Percentiles rank a stretch among this genome's conserved stretches.
Evolutionary conservation across 805 yeast genomes (phyloP).

Genomic region (Candida stauntonica): DNA sequence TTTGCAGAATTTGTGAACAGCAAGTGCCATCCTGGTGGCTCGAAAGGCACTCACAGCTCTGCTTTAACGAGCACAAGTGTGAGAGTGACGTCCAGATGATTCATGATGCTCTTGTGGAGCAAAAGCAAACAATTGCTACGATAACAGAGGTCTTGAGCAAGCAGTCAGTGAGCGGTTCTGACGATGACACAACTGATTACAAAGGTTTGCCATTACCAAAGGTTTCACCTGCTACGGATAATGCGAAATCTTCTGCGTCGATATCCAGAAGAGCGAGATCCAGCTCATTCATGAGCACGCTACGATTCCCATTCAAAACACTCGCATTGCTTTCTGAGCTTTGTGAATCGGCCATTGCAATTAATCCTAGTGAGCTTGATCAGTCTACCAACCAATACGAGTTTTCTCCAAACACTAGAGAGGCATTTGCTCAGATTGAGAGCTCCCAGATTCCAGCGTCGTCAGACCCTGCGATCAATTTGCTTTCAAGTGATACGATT

Average conservation of each 20-base stretch:
- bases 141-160: conserved; percentile 30
- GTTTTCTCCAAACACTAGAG: conserved; percentile 59
- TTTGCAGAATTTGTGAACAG: conserved; percentile 91
- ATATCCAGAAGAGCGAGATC: conserved; percentile 34
- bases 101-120: conserved; percentile 78
- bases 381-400: conserved; percentile 25
- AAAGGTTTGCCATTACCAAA: conserved; percentile 51
- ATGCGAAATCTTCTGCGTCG: conserved; percentile 17
- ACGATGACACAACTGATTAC: conserved; percentile 36
- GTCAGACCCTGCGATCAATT: conserved; percentile 59
- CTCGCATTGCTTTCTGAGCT: conserved; percentile 54
- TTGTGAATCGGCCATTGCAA: conserved; percentile 68
- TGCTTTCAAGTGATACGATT: conserved; percentile 66
- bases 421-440: conserved; percentile 44
- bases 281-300: conserved; percentile 37
- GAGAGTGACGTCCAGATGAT: conserved; percentile 69
- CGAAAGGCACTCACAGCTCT: conserved; percentile 84
- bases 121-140: conserved; percentile 44
- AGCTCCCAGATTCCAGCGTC: conserved; percentile 42
- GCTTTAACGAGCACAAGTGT: conserved; percentile 78
- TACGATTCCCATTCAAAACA: conserved; percentile 60
- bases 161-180: conserved; percentile 17
- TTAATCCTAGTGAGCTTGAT: conserved; percentile 66
- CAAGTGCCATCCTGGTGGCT: conserved; percentile 95
- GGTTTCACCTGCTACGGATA: conserved; percentile 19